Conservation (phyloP, 306 rosid genomes). For the Purshia tridentata region DNA sequence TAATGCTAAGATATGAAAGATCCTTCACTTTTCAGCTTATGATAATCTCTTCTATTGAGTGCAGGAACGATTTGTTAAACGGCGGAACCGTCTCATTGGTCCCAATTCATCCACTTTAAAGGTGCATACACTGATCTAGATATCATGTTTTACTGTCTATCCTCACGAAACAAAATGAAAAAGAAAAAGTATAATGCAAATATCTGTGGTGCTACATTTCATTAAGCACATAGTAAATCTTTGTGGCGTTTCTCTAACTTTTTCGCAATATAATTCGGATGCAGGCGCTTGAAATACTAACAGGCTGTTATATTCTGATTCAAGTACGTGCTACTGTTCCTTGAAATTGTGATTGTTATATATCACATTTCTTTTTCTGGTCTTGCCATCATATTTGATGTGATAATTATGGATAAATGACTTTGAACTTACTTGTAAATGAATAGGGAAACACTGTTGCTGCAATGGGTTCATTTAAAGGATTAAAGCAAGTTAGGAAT, state of each 20-base stretch:
- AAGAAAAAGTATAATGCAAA: not conserved
- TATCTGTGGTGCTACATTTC: not conserved
- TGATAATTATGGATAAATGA: constrained; percentile 3
- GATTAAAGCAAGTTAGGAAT: constrained; percentile 79
- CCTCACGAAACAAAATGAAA: not conserved
- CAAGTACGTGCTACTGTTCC: constrained; percentile 51
- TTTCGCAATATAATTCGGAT: constrained; percentile 14
- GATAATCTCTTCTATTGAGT: constrained; percentile 11
- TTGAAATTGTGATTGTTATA: constrained; percentile 14
- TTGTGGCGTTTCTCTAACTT: constrained; percentile 9
- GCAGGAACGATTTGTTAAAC: constrained; percentile 85
- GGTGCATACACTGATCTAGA: constrained; percentile 39
- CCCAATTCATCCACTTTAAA: constrained; percentile 85
- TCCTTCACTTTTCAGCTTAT: not conserved
- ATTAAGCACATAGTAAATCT: not conserved
- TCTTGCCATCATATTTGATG: not conserved
- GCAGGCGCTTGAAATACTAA: constrained; percentile 67
- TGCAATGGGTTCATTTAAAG: constrained; percentile 88
- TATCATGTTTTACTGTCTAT: not conserved
- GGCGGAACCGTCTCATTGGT: constrained; percentile 86
- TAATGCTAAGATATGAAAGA: not conserved
- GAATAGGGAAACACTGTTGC: constrained; percentile 81
- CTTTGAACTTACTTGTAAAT: constrained; percentile 20
- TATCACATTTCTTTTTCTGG: not conserved
- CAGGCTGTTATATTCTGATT: constrained; percentile 85